phyloP scores from a whole-genome alignment of 192 early-diverging fungal genomes.

The Coemansia nantahalensis region DNA sequence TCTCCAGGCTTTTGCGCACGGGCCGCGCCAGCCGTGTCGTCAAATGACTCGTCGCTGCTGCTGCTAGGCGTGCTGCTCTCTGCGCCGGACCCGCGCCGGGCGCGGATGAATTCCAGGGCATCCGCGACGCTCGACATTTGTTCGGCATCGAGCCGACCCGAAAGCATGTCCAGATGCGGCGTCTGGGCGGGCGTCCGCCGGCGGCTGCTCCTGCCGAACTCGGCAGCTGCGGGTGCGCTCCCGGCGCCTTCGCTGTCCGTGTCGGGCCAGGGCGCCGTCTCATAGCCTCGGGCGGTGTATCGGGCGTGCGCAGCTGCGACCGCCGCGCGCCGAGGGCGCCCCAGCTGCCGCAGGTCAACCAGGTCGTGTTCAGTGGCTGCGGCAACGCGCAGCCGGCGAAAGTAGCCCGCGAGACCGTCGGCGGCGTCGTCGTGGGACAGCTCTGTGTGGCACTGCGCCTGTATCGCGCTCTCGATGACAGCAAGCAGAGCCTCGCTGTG shows the following conservation, averaged over 20 bases:
- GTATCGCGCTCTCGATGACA: conserved; percentile 56
- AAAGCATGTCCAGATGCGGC: conserved; percentile 12
- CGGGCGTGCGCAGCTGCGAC: conserved; percentile 8
- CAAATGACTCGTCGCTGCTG: conserved; percentile 16
- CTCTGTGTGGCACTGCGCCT: conserved; percentile 43
- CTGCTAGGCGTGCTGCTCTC: conserved; percentile 16
- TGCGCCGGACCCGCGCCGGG: not conserved
- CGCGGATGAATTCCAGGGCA: conserved; percentile 53
- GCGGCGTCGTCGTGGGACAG: conserved; percentile 8
- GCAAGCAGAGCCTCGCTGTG: conserved; percentile 58
- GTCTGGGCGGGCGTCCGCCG: not conserved
- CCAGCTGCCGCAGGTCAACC: conserved; percentile 2
- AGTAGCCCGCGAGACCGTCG: conserved; percentile 25
- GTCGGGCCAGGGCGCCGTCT: conserved; percentile 33
- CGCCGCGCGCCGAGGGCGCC: conserved; percentile 25
- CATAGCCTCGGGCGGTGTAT: conserved; percentile 3
- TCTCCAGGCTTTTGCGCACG: not conserved
- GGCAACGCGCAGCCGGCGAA: conserved; percentile 10
- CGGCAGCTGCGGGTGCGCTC: not conserved
- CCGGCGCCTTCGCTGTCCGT: conserved; percentile 8
- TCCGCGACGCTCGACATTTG: conserved; percentile 37
- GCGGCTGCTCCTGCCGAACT: not conserved
- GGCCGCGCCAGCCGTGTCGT: not conserved
- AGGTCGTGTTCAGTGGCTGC: not conserved
- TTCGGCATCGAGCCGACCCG: conserved; percentile 20